Conservation (phyloP, 2,329 filamentous ascomycete genomes). For the Fusarium armeniacum region DNA sequence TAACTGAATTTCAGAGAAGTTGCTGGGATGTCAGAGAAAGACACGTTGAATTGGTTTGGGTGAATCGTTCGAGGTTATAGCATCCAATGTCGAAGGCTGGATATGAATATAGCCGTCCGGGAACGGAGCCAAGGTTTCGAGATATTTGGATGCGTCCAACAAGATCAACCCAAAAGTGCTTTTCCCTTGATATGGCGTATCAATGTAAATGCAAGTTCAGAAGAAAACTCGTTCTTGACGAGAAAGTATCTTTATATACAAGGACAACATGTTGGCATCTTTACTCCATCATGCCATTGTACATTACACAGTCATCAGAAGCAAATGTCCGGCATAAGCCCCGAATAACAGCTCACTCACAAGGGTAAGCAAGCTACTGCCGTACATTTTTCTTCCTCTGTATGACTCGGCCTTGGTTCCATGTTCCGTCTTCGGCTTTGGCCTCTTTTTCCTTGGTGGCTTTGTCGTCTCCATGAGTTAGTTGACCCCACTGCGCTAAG, state of each 20-base stretch:
- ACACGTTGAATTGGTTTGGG: background rate
- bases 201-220: background rate
- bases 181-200: background rate
- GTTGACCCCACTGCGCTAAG: slow-evolving; percentile 20
- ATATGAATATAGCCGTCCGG: slow-evolving; percentile 23
- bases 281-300: slow-evolving; percentile 2
- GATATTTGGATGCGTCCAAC: slow-evolving; percentile 22
- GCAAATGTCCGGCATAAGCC: slow-evolving; percentile 28
- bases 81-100: slow-evolving; percentile 1
- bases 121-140: slow-evolving; percentile 30
- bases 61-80: background rate
- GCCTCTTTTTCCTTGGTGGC: slow-evolving; percentile 5
- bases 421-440: slow-evolving; percentile 48
- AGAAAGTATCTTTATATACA: slow-evolving; percentile 15
- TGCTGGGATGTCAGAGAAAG: background rate
- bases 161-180: background rate
- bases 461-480: background rate
- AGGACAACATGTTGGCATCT: background rate
- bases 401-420: slow-evolving; percentile 43
- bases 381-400: background rate
- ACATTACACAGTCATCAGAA: slow-evolving; percentile 7
- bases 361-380: background rate
- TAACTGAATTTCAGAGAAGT: background rate
- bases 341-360: slow-evolving; percentile 36
- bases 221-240: background rate